Conservation (phyloP, 2,329 filamentous ascomycete species). For the Mycosphaerella arachidis region DNA sequence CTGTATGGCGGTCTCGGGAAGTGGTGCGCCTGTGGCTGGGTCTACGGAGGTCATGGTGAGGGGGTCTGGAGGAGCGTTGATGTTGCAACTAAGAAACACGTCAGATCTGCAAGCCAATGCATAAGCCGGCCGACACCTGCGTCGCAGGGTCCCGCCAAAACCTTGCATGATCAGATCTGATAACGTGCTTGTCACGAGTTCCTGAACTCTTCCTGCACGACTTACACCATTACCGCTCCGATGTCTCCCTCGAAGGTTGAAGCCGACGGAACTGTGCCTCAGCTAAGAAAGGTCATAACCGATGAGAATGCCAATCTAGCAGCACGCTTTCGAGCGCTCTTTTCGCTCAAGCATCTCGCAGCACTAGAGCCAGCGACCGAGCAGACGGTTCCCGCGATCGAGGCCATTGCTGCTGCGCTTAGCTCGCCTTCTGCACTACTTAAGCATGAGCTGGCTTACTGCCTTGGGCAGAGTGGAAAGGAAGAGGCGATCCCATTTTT, state of each 20-base stretch:
- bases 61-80: not conserved
- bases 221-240: not conserved
- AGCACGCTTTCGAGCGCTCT: slow-evolving; percentile 89
- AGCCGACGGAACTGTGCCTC: slow-evolving; percentile 48
- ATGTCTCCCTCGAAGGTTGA: slow-evolving; percentile 13
- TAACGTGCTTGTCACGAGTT: not conserved
- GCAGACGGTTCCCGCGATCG: slow-evolving; percentile 59
- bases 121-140: not conserved
- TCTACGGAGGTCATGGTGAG: slow-evolving; percentile 60
- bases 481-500: slow-evolving; percentile 62
- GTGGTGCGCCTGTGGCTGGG: slow-evolving; percentile 59
- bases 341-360: slow-evolving; percentile 93
- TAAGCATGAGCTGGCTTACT: slow-evolving; percentile 97
- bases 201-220: not conserved
- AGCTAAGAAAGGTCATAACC: slow-evolving; percentile 70
- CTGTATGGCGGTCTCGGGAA: slow-evolving; percentile 70
- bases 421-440: slow-evolving; percentile 78
- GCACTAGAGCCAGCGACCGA: slow-evolving; percentile 56
- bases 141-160: not conserved
- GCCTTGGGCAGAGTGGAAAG: slow-evolving; percentile 85
- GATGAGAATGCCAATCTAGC: slow-evolving; percentile 79
- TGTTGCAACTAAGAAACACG: no score
- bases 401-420: slow-evolving; percentile 86
- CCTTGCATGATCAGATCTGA: not conserved
- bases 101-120: not conserved